These are phyloP conservation scores for Crepidotus variabilis DNA, from an alignment of 768 basidiomycete genomes.

Conservation along the genomic window DNA sequence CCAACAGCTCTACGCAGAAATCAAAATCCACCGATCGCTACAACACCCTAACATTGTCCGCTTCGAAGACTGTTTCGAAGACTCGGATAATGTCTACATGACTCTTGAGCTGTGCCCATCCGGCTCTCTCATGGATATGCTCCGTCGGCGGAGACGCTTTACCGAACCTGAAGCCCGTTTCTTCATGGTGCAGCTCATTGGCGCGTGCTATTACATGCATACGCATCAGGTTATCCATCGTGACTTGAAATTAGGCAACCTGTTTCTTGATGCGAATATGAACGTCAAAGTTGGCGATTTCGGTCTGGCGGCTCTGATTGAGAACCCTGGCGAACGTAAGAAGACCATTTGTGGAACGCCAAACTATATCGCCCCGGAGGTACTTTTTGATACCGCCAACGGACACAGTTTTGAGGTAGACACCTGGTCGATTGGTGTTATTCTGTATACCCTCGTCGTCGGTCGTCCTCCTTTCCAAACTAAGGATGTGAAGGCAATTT, in stretches of 20 bases:
- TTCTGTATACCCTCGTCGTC: conserved; percentile 89
- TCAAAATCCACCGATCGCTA: conserved; percentile 93
- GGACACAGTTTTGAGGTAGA: conserved; percentile 99
- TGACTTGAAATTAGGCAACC: conserved; percentile 93
- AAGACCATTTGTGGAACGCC: conserved; percentile 99
- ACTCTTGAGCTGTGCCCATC: conserved; percentile 88
- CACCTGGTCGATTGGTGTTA: conserved; percentile 96
- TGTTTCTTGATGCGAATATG: conserved; percentile 90
- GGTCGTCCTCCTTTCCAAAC: conserved; percentile 99
- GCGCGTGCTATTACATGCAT: conserved; percentile 98
- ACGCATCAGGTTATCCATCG: conserved; percentile 95
- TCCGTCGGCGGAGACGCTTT: conserved; percentile 81
- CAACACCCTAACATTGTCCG: conserved; percentile 89
- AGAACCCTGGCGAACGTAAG: conserved; percentile 94
- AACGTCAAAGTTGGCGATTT: conserved; percentile 98
- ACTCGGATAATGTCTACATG: conserved; percentile 95
- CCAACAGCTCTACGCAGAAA: conserved; percentile 90
- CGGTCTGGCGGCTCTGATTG: conserved; percentile 93
- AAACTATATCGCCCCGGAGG: conserved; percentile 98
- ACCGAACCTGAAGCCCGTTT: conserved; percentile 91
- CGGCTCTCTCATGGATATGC: conserved; percentile 88
- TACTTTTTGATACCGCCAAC: conserved; percentile 91
- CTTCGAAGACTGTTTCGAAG: conserved; percentile 95
- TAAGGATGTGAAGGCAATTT: conserved; percentile 95
- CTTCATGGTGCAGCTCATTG: conserved; percentile 92